phyloP scores from a whole-genome alignment of 345 rosid species.

The Salix exigua region DNA sequence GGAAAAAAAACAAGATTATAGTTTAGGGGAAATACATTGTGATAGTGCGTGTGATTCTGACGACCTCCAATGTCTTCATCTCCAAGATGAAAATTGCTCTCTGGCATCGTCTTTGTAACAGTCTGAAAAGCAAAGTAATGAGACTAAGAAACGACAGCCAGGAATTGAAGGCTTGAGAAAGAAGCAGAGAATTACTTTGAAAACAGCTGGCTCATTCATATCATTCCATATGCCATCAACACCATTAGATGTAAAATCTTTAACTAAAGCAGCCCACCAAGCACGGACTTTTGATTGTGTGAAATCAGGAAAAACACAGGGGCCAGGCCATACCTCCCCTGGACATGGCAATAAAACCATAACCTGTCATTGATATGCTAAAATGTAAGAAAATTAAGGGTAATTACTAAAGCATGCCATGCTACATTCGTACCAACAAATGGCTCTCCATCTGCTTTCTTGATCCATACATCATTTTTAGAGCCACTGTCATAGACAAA shows the following conservation, averaged over 20 bases:
- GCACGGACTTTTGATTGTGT: slow-evolving; percentile 68
- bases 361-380: background rate
- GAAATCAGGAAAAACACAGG: slow-evolving; percentile 87
- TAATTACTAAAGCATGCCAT: background rate
- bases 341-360: slow-evolving; percentile 18
- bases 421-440: slow-evolving; percentile 49
- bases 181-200: slow-evolving; percentile 51
- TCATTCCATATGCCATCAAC: slow-evolving; percentile 99
- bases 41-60: slow-evolving; percentile 75
- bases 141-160: slow-evolving; percentile 11
- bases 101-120: slow-evolving; percentile 90
- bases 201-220: slow-evolving; percentile 92
- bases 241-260: slow-evolving; percentile 69
- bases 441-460: slow-evolving; percentile 57
- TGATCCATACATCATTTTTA: slow-evolving; percentile 60
- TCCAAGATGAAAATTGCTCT: slow-evolving; percentile 71
- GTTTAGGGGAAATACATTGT: slow-evolving; percentile 56
- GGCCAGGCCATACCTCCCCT: slow-evolving; percentile 98
- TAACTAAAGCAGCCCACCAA: slow-evolving; percentile 87
- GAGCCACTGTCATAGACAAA: slow-evolving; percentile 64
- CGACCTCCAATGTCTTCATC: slow-evolving; percentile 80
- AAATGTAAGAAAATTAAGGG: background rate
- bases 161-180: background rate
- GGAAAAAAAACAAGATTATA: slow-evolving; percentile 1
- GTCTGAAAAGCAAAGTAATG: slow-evolving; percentile 39